These are phyloP conservation scores for Candida sonorensis DNA, from an alignment of 805 yeast species.

Conservation along the genomic window DNA sequence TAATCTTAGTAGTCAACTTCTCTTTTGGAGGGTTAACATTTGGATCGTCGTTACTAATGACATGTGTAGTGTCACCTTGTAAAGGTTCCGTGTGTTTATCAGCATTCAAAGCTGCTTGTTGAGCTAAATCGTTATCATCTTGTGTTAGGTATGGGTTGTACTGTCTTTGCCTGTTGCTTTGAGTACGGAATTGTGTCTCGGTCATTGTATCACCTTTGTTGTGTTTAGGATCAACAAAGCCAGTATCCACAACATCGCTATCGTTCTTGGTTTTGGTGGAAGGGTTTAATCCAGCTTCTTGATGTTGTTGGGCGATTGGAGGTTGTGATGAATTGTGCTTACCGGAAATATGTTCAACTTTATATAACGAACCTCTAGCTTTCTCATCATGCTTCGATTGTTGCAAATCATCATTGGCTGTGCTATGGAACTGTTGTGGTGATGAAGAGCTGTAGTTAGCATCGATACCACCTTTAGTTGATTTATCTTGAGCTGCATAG, in stretches of 20 bases:
- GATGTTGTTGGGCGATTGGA: not conserved
- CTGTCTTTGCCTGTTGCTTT: not conserved
- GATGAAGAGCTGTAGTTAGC: not conserved
- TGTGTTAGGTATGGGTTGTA: constrained; percentile 10
- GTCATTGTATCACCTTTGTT: not conserved
- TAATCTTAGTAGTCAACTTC: constrained; percentile 12
- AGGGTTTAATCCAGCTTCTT: not conserved
- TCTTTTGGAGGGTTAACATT: constrained; percentile 7
- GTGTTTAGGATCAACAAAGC: constrained; percentile 3
- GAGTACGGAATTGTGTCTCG: not conserved
- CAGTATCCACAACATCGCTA: constrained; percentile 5
- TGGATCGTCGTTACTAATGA: constrained; percentile 6
- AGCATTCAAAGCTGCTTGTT: constrained; percentile 13
- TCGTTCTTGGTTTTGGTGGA: not conserved
- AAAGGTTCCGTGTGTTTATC: constrained; percentile 1
- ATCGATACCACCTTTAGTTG: not conserved
- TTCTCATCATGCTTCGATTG: too few species aligned
- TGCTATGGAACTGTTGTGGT: not conserved
- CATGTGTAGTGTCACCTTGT: constrained; percentile 2
- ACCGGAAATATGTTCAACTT: too few species aligned
- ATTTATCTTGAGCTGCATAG: too few species aligned
- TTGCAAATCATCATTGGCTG: not conserved
- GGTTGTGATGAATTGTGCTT: too few species aligned
- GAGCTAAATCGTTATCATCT: constrained; percentile 14
- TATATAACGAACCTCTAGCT: too few species aligned